A percentile compares a stretch with the other conserved stretches of the same genome.
Evolutionary conservation across 345 rosid genomes (phyloP).

Genomic region (Isatis tinctoria): DNA sequence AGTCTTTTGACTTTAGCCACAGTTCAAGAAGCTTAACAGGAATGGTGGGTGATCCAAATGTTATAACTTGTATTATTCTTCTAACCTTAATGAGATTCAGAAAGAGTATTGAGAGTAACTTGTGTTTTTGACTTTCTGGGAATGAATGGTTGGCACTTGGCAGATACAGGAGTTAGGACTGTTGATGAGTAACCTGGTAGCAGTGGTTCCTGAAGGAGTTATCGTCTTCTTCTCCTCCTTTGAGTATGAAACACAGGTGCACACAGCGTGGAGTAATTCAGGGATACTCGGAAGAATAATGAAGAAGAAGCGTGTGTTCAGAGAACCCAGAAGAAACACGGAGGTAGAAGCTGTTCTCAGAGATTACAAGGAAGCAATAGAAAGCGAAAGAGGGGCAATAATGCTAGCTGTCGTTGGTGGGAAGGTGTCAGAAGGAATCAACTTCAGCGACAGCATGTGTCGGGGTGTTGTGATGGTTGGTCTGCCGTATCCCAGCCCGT

Average conservation of each 20-base stretch:
- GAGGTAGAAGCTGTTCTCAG: conserved; percentile 71
- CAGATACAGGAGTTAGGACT: conserved; percentile 89
- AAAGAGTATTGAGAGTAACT: conserved; percentile 11
- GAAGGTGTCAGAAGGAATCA: conserved; percentile 97
- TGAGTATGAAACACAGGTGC: conserved; percentile 76
- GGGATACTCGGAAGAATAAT: conserved; percentile 73
- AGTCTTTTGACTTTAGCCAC: conserved; percentile 80
- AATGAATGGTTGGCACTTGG: conserved; percentile 34
- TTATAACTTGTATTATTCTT: neutral
- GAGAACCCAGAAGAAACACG: conserved; percentile 77
- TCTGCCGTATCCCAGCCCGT: conserved; percentile 85
- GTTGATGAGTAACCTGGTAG: conserved; percentile 73
- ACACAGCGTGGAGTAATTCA: conserved; percentile 66
- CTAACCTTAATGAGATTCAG: neutral
- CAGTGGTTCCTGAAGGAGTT: conserved; percentile 83
- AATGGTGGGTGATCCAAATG: conserved; percentile 45
- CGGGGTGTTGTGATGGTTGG: conserved; percentile 97
- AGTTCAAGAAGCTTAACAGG: conserved; percentile 59
- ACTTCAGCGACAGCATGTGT: conserved; percentile 96
- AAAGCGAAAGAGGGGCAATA: conserved; percentile 62
- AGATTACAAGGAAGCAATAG: conserved; percentile 73
- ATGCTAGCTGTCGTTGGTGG: conserved; percentile 94
- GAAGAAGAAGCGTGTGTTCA: conserved; percentile 71
- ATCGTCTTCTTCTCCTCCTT: conserved; percentile 94
- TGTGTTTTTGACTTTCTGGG: neutral